phyloP scores from a whole-genome alignment of 768 basidiomycete genomes.

The Leccinum longicurvipes region DNA sequence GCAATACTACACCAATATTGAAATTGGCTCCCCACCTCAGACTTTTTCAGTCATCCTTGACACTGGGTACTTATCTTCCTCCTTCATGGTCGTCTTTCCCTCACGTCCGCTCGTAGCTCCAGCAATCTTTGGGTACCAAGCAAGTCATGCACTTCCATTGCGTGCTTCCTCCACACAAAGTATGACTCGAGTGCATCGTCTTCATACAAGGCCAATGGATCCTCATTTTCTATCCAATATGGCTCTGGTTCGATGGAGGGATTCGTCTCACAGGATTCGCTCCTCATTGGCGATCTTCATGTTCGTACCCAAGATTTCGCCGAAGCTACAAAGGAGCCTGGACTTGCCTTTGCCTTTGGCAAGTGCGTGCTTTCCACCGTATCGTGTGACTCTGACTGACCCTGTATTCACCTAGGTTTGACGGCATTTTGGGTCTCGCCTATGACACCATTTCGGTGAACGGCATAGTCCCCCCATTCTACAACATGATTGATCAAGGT shows the following conservation, averaged over 20 bases:
- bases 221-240: slow-evolving; percentile 87
- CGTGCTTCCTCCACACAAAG: slow-evolving; percentile 92
- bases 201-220: slow-evolving; percentile 87
- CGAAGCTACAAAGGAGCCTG: slow-evolving; percentile 94
- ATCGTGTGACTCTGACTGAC: not conserved
- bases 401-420: slow-evolving; percentile 56
- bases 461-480: slow-evolving; percentile 90
- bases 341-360: slow-evolving; percentile 95
- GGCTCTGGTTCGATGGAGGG: slow-evolving; percentile 97
- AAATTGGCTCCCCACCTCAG: slow-evolving; percentile 82
- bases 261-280: slow-evolving; percentile 80
- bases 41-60: slow-evolving; percentile 92
- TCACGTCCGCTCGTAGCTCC: slow-evolving; percentile 46
- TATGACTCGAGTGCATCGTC: slow-evolving; percentile 80
- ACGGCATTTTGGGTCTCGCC: slow-evolving; percentile 90
- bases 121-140: slow-evolving; percentile 96
- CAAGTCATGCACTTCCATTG: slow-evolving; percentile 75
- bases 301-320: slow-evolving; percentile 84
- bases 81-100: slow-evolving; percentile 15
- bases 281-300: slow-evolving; percentile 79
- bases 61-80: slow-evolving; percentile 58
- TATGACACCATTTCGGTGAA: slow-evolving; percentile 97
- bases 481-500: slow-evolving; percentile 80
- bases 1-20: slow-evolving; percentile 91
- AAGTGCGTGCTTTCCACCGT: slow-evolving; percentile 51